These are phyloP conservation scores for Alternaria consortialis DNA, from an alignment of 2,329 filamentous ascomycete species.

Conservation along the genomic window DNA sequence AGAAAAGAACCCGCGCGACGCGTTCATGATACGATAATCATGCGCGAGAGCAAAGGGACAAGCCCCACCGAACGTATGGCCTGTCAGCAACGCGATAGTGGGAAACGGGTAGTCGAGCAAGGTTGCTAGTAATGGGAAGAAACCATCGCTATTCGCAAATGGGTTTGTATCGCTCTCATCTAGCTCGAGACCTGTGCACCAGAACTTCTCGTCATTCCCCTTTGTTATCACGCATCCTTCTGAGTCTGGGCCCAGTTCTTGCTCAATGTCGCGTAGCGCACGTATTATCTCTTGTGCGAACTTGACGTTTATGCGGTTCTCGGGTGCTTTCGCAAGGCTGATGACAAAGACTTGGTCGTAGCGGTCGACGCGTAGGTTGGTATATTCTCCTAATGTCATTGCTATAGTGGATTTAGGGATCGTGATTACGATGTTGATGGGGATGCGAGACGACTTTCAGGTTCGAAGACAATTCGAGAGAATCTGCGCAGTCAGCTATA, in stretches of 20 bases:
- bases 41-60: constrained; percentile 59
- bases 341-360: constrained; percentile 62
- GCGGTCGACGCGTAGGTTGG: constrained; percentile 57
- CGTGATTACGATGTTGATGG: neutral
- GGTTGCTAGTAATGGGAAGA: constrained; percentile 63
- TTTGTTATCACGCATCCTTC: constrained; percentile 64
- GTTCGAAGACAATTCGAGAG: neutral
- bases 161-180: constrained; percentile 60
- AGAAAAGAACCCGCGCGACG: constrained; percentile 43
- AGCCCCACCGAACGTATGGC: constrained; percentile 61
- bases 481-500: neutral
- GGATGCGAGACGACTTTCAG: neutral
- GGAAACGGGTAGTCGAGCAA: constrained; percentile 61
- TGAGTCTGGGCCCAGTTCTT: constrained; percentile 56
- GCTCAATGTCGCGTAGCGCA: constrained; percentile 60
- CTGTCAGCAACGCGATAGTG: constrained; percentile 59
- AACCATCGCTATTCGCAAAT: constrained; percentile 66
- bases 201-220: constrained; percentile 61
- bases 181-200: constrained; percentile 61
- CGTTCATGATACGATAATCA: constrained; percentile 58
- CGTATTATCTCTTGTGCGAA: constrained; percentile 64
- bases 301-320: constrained; percentile 62
- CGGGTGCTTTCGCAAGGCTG: constrained; percentile 63
- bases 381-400: constrained; percentile 46
- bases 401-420: neutral